Evolutionary conservation across 768 basidiomycete species (phyloP), one percentile per base, ranked within the genome.

Genomic region (Amanita molliuscula): DNA sequence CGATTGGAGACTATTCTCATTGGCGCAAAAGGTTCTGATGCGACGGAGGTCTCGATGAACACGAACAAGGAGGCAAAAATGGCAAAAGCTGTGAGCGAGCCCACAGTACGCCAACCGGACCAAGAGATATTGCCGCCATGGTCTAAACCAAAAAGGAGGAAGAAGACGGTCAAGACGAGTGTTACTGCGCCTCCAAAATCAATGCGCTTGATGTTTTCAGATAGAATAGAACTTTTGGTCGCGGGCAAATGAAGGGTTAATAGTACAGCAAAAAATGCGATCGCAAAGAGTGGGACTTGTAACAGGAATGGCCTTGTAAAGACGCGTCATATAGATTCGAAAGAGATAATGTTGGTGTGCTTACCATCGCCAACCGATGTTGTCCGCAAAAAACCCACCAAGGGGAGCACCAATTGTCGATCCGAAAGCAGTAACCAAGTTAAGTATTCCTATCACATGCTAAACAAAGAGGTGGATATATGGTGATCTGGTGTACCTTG

Each of bases 311-410:
- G 71, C 78, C 76, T 78, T 35, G 9, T 13, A 9, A 29, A 31
- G 31, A 13, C 18, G 3, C 18, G 29, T 25, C 42, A 25, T 40
- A 44, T 2, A 16, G 16, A 13, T 23, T 15, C 13, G 8, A 3
- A 13, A 13, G 5, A 5, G 34, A 26, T 15, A 8, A 25, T 25
- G 34, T 6, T 4, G 18, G 15, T 34, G 26, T 11, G 55, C 59
- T 5, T 46, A 77, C 79, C 82, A 83, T 60, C 82, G 62, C 83
- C 83, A 85, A 4, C 82, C 82, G 40, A 82, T 74, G 8, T 65
- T 76, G 56, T 84, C 82, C 1, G 77, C 71, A 2, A 86, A 63
- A 34, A 77, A 69, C 4, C 83, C 82, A 10, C 83, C 82, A 0
- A 82, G 61, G 2, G 82, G 81, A 3, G 81, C 82, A 10, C 83